Conservation (phyloP, 768 basidiomycete species). For the Cystofilobasidium bisporidii region DNA sequence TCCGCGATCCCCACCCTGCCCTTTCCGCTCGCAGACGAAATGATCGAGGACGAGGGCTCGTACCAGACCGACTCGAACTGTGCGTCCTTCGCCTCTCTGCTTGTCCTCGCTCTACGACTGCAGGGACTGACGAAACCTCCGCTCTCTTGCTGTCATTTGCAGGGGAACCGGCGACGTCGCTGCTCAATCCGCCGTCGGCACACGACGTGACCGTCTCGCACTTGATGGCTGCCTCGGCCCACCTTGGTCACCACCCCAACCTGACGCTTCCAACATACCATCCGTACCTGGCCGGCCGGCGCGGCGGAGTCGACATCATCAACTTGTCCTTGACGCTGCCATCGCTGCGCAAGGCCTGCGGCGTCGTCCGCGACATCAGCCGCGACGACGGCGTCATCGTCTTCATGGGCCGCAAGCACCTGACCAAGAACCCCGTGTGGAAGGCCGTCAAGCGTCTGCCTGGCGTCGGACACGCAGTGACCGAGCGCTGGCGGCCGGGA, state of each 20-base stretch:
- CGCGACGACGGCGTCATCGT: slow-evolving; percentile 72
- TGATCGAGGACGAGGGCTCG: slow-evolving; percentile 4
- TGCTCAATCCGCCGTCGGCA: slow-evolving; percentile 54
- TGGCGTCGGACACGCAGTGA: slow-evolving; percentile 69
- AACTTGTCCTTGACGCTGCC: slow-evolving; percentile 90
- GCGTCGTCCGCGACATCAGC: slow-evolving; percentile 71
- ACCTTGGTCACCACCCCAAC: slow-evolving; percentile 72
- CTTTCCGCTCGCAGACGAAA: neutral
- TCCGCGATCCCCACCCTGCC: too few species aligned
- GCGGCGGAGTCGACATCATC: slow-evolving; percentile 82
- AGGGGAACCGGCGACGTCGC: slow-evolving; percentile 55
- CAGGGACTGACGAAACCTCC: too few species aligned
- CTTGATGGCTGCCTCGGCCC: slow-evolving; percentile 83
- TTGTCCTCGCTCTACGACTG: neutral
- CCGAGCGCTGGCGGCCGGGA: slow-evolving; percentile 88
- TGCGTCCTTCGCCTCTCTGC: neutral
- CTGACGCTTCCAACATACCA: slow-evolving; percentile 82
- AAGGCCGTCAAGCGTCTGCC: slow-evolving; percentile 65
- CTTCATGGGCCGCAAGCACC: slow-evolving; percentile 49
- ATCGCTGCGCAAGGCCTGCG: slow-evolving; percentile 78
- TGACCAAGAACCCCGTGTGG: slow-evolving; percentile 59
- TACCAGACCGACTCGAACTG: slow-evolving; percentile 25
- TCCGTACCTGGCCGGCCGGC: slow-evolving; percentile 85
- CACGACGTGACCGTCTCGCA: slow-evolving; percentile 71
- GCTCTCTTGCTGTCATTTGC: neutral